Evolutionary conservation across 305 asterid species (phyloP).

Genomic region (Ilex paraguariensis): DNA sequence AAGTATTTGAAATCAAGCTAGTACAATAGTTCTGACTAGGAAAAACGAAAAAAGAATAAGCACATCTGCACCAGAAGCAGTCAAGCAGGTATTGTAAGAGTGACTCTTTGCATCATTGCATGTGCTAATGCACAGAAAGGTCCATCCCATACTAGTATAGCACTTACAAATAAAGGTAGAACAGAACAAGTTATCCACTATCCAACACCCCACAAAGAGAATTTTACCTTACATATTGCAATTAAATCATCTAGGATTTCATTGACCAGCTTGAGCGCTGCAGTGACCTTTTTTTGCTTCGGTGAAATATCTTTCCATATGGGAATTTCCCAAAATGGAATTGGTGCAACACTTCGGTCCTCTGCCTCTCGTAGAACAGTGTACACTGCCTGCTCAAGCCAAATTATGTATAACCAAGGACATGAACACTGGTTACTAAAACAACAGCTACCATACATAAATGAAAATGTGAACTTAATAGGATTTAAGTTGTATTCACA

Average conservation of each 20-base stretch:
- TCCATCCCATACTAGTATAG: too few species aligned
- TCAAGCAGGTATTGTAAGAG: too few species aligned
- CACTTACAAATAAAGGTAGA: too few species aligned
- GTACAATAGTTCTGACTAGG: too few species aligned
- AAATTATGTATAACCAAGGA: constrained; percentile 5
- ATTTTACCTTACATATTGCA: constrained; percentile 82
- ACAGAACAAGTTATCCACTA: too few species aligned
- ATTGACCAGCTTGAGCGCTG: constrained; percentile 80
- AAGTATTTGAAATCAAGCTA: too few species aligned
- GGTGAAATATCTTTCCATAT: constrained; percentile 98
- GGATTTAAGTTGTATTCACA: constrained; percentile 9
- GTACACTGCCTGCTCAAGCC: constrained; percentile 79
- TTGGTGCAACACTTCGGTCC: constrained; percentile 87
- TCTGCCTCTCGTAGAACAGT: constrained; percentile 94
- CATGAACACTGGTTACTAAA: too few species aligned
- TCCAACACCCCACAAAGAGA: not conserved
- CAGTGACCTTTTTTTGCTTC: constrained; percentile 73
- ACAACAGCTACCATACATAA: constrained; percentile 8
- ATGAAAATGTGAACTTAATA: constrained; percentile 4
- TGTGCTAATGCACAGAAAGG: too few species aligned
- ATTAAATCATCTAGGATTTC: constrained; percentile 73
- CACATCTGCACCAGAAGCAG: too few species aligned
- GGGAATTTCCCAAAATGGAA: constrained; percentile 98
- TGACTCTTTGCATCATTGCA: too few species aligned
- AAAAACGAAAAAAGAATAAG: too few species aligned